Base-by-base conservation (phyloP, 371 early-diverging fungal genomes). In the Lichtheimia hyalospora region DNA sequence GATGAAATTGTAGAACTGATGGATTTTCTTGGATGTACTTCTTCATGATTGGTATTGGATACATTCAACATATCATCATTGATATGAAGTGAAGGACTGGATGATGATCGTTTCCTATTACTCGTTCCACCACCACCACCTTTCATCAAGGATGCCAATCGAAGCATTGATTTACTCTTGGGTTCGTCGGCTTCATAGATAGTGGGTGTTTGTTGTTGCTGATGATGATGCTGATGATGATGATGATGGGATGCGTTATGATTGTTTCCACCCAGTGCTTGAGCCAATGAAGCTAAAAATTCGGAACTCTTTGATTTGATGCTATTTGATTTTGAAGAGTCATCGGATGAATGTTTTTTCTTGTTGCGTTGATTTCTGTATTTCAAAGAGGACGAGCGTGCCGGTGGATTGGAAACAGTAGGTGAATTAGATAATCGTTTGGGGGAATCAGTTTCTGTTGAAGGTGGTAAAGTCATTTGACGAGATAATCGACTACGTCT, bases 131-230 rank as follows among this genome's bases (percentile, higher is more conserved):
- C 18, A 43, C 44, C 18, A 43, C 44, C 61, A 12, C 62, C 62
- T 57, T 46, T 60, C 21, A 75, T 58, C 10, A 73, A 56, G 10
- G 75, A 69, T 28, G 68, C 69, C 4, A 75, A 43, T 59, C 67
- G 40, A 8, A 48, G 62, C 13, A 60, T 52, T 13, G 62, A 62
- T 34, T 34, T 59, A 40, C 56, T 67, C 28, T 62, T 67, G 42
- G 43, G 27, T 16, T 46, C 46, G n/a, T 51, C 54, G 46, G 46
- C 57, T 20, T 34, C 42, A 42, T 50, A 23, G 18, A 39, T 58
- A 24, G 25, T 41, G 46, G 18, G 28, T 7, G 53, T 14, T 14
- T 53, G 51, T 23, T 51, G 25, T 7, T 12, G 13, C 0, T n/a
- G 12, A 1, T 24, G 23, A 8, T 46, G 40, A 1, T 24, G 23